Evolutionary conservation across 768 basidiomycete species (phyloP).

Genomic region (Pleurotus eryngii): DNA sequence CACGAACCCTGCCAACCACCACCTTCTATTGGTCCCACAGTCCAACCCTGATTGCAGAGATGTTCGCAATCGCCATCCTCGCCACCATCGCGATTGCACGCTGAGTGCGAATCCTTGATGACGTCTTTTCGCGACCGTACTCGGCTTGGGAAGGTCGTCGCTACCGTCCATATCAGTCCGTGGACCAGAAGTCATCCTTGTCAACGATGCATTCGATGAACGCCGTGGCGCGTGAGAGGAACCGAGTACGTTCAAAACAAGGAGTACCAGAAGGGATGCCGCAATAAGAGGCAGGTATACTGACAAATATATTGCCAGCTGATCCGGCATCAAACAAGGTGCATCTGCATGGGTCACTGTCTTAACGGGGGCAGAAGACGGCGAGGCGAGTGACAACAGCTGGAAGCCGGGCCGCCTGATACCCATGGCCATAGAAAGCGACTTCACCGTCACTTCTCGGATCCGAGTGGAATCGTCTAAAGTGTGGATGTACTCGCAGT

Average conservation of each 20-base stretch:
- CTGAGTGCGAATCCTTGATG: neutral
- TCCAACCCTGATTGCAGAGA: neutral
- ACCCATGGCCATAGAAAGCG: slow-evolving; percentile 88
- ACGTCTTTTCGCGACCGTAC: neutral
- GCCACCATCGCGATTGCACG: slow-evolving; percentile 2
- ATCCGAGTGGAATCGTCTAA: slow-evolving; percentile 28
- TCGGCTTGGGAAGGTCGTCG: slow-evolving; percentile 1
- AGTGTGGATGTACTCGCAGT: slow-evolving; percentile 73
- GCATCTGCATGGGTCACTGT: slow-evolving; percentile 42
- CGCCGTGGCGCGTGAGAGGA: neutral
- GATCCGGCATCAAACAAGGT: slow-evolving; percentile 82
- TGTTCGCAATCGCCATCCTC: neutral
- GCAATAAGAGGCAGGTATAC: slow-evolving; percentile 68
- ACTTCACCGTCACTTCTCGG: slow-evolving; percentile 84
- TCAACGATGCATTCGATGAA: neutral
- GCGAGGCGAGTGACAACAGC: slow-evolving; percentile 70
- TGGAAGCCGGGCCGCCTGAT: slow-evolving; percentile 85
- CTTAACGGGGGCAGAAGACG: slow-evolving; percentile 18
- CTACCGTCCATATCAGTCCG: neutral
- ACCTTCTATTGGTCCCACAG: neutral
- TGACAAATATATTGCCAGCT: slow-evolving; percentile 70
- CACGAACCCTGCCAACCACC: slow-evolving; percentile 26
- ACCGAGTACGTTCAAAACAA: slow-evolving; percentile 12
- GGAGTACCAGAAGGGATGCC: slow-evolving; percentile 52
- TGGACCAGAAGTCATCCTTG: neutral